phyloP scores from a whole-genome alignment of 176 grass and related monocot genomes.

The Areca catechu region DNA sequence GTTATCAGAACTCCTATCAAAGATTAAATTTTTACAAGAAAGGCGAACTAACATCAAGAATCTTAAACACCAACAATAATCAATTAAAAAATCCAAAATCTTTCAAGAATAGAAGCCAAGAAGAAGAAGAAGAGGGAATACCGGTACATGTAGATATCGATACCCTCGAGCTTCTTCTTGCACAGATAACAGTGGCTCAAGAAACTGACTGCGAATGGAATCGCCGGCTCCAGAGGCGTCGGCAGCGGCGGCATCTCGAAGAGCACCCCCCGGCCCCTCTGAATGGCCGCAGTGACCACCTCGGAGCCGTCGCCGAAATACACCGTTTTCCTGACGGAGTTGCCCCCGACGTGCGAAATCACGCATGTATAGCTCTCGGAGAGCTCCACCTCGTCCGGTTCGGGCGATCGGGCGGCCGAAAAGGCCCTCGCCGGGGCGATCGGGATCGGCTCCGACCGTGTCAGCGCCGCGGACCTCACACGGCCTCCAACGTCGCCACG shows the following conservation, averaged over 20 bases:
- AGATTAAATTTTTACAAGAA: no score
- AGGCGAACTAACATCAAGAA: no score
- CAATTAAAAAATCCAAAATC: not conserved
- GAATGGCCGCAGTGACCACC: not conserved
- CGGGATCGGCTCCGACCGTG: slow-evolving; percentile 29
- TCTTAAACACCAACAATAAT: no score
- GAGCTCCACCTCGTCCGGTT: slow-evolving; percentile 27
- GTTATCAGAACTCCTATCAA: no score
- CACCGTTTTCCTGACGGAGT: slow-evolving; percentile 35
- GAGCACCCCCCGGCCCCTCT: slow-evolving; percentile 10
- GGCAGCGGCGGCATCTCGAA: slow-evolving; percentile 20
- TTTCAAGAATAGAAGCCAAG: not conserved
- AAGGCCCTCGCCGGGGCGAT: slow-evolving; percentile 12
- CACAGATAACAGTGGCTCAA: slow-evolving; percentile 47
- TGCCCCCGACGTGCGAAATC: slow-evolving; percentile 31
- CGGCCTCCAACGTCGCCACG: not conserved
- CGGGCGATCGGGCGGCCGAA: not conserved
- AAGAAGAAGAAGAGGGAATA: not conserved
- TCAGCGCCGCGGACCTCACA: not conserved
- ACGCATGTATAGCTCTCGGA: slow-evolving; percentile 70
- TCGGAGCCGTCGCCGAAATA: slow-evolving; percentile 18
- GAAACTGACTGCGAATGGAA: slow-evolving; percentile 17
- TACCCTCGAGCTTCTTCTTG: slow-evolving; percentile 42
- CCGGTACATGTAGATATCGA: slow-evolving; percentile 62
- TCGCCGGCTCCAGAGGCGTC: not conserved